phyloP scores from a whole-genome alignment of 208 protist genomes.

The Hexamita inflata region DNA sequence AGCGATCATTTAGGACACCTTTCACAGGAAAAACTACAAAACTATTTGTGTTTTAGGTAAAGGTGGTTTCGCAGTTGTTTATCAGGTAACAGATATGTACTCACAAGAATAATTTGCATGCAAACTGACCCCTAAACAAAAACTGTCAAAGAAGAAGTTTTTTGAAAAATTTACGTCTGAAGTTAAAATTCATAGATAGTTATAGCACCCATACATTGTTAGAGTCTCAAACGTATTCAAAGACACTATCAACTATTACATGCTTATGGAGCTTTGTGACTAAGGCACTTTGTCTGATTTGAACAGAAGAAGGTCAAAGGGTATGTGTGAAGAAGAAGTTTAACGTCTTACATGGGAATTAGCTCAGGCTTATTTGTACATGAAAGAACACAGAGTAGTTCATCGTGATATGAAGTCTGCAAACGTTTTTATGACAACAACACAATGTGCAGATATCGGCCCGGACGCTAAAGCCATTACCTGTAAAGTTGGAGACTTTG shows the following conservation, averaged over 20 bases:
- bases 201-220: constrained; percentile 18
- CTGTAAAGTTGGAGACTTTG: constrained; percentile 27
- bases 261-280: constrained; percentile 24
- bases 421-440: constrained; percentile 43
- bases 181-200: constrained; percentile 22
- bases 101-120: constrained; percentile 1
- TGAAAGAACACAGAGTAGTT: constrained; percentile 46
- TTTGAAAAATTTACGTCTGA: constrained; percentile 29
- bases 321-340: constrained; percentile 15
- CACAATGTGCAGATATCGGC: neutral
- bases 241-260: constrained; percentile 20
- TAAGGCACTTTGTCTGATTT: neutral
- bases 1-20: too few relatives aligned
- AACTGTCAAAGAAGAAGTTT: constrained; percentile 15
- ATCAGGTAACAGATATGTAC: constrained; percentile 15
- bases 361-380: constrained; percentile 40
- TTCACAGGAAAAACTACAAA: too few relatives aligned
- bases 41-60: too few relatives aligned
- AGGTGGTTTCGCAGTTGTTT: constrained; percentile 31
- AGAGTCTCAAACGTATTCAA: constrained; percentile 10
- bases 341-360: constrained; percentile 31
- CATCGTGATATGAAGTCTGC: constrained; percentile 51
- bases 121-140: neutral
- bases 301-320: neutral
- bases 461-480: neutral